Percentiles rank a stretch among this genome's conserved stretches.
Conservation (phyloP, 306 rosid genomes). For the Urtica urens region DNA sequence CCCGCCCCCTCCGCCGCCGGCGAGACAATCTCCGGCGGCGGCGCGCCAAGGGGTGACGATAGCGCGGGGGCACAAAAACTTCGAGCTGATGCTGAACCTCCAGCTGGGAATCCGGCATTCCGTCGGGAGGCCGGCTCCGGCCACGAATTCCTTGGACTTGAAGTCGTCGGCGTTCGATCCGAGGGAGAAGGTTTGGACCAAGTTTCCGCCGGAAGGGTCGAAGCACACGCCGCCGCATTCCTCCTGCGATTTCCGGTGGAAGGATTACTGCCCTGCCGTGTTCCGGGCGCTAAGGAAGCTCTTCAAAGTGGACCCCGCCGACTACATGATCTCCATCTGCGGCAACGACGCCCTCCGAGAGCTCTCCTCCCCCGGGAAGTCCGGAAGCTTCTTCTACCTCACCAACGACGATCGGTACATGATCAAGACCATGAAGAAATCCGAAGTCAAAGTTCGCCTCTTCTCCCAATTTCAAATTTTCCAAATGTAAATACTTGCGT, state of each 20-base stretch:
- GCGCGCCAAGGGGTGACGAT: slow-evolving; percentile 72
- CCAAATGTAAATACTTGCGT: not conserved
- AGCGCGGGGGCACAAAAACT: slow-evolving; percentile 83
- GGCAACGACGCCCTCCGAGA: slow-evolving; percentile 90
- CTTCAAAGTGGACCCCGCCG: slow-evolving; percentile 95
- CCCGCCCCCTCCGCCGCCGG: slow-evolving; percentile 34
- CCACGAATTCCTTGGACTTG: slow-evolving; percentile 68
- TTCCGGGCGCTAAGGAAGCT: slow-evolving; percentile 94
- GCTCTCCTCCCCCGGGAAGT: slow-evolving; percentile 95
- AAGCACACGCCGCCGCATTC: slow-evolving; percentile 91
- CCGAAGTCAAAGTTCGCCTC: slow-evolving; percentile 84
- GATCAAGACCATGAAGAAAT: slow-evolving; percentile 92
- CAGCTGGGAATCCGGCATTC: slow-evolving; percentile 97
- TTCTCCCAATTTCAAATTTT: not conserved
- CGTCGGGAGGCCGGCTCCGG: slow-evolving; percentile 97
- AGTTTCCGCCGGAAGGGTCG: slow-evolving; percentile 92
- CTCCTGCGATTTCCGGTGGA: slow-evolving; percentile 83
- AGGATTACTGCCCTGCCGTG: slow-evolving; percentile 93
- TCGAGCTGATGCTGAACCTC: slow-evolving; percentile 92
- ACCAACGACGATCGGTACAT: slow-evolving; percentile 87
- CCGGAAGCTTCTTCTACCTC: slow-evolving; percentile 93
- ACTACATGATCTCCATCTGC: slow-evolving; percentile 89
- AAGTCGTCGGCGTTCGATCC: slow-evolving; percentile 89
- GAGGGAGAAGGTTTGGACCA: slow-evolving; percentile 87
- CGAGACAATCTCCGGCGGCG: slow-evolving; percentile 17